phyloP scores from a whole-genome alignment of 1,284 basidiomycete genomes.

The Ganoderma sinense region DNA sequence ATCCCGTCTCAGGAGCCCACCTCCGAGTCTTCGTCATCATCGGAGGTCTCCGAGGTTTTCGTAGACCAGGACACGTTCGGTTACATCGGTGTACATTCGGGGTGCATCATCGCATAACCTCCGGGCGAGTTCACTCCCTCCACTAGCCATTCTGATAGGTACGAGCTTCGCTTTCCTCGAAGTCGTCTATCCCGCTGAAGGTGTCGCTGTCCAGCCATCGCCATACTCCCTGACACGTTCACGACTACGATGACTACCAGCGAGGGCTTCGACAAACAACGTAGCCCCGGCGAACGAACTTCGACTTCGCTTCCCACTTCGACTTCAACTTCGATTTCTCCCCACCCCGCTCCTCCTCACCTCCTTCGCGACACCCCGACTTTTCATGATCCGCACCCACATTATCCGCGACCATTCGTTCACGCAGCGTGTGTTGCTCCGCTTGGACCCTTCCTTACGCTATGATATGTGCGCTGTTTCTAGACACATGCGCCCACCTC shows the following conservation, averaged over 20 bases:
- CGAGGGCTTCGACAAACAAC: neutral
- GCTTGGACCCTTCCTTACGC: too few relatives aligned
- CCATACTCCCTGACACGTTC: neutral
- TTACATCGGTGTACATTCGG: neutral
- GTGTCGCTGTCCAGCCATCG: neutral
- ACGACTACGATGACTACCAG: neutral
- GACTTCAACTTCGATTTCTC: neutral
- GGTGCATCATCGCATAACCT: slow-evolving; percentile 1
- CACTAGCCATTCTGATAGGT: neutral
- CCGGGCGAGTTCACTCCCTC: neutral
- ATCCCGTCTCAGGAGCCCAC: neutral
- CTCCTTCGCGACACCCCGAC: neutral
- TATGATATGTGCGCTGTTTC: neutral
- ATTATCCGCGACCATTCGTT: neutral
- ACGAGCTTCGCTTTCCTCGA: neutral
- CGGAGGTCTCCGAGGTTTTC: neutral
- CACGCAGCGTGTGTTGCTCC: too few relatives aligned
- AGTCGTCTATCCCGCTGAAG: neutral
- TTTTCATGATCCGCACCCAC: neutral
- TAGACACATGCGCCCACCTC: too few relatives aligned
- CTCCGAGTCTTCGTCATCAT: neutral
- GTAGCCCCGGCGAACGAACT: neutral
- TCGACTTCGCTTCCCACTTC: neutral
- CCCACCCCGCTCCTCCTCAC: neutral
- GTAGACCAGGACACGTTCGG: neutral